phyloP scores from a whole-genome alignment of 2,329 filamentous ascomycete species.

The Talaromyces islandicus region DNA sequence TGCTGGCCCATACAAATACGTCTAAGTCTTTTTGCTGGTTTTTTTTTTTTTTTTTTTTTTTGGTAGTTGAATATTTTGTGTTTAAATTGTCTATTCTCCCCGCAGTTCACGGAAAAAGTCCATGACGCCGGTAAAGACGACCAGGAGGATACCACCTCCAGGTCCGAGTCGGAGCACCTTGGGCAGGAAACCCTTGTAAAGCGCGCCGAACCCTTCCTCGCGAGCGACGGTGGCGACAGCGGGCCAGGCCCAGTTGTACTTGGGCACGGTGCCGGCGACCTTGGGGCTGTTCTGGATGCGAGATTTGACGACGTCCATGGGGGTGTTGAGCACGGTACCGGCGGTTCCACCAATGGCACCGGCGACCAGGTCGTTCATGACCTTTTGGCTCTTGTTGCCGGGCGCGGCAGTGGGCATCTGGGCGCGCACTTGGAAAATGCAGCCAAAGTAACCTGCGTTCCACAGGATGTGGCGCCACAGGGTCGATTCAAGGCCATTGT shows the following conservation, averaged over 20 bases:
- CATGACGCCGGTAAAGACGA: conserved; percentile 46
- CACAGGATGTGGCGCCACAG: conserved; percentile 92
- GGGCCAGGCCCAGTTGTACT: conserved; percentile 99
- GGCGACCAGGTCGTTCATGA: conserved; percentile 80
- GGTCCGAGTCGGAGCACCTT: conserved; percentile 80
- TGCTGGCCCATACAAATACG: neutral
- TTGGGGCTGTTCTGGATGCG: conserved; percentile 92
- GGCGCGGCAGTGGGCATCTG: conserved; percentile 70
- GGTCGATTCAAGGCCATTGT: conserved; percentile 94
- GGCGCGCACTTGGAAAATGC: conserved; percentile 92
- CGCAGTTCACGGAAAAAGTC: conserved; percentile 81
- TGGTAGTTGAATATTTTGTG: neutral
- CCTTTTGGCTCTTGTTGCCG: conserved; percentile 68
- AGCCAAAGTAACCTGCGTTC: conserved; percentile 96
- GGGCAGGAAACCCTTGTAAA: conserved; percentile 97
- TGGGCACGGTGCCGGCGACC: conserved; percentile 71
- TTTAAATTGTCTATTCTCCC: conserved; percentile 27
- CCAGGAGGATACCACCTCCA: conserved; percentile 55
- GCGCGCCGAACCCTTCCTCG: conserved; percentile 84
- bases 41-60: neutral
- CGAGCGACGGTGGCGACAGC: conserved; percentile 77
- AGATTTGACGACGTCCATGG: conserved; percentile 96
- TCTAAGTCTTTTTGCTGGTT: neutral
- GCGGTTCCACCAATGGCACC: conserved; percentile 83
- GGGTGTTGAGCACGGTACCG: conserved; percentile 90